These are phyloP conservation scores for Vitellaria paradoxa DNA, from an alignment of 179 eudicot genomes.

Conservation along the genomic window DNA sequence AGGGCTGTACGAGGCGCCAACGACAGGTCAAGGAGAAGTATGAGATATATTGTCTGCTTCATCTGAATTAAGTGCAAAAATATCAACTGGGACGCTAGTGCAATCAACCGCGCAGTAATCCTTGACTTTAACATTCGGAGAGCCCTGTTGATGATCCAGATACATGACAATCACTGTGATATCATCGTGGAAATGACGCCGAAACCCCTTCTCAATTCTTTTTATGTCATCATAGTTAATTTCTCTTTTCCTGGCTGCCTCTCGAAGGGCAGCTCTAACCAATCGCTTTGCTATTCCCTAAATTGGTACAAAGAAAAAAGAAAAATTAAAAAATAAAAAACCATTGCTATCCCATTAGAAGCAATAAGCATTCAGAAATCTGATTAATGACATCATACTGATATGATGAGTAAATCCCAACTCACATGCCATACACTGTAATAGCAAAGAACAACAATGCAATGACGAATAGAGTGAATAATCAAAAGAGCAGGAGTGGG, in stretches of 20 bases:
- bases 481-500: background rate
- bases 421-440: background rate
- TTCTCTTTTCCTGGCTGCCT: slow-evolving; percentile 46
- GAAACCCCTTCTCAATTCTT: slow-evolving; percentile 40
- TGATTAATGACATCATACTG: background rate
- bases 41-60: slow-evolving; percentile 5
- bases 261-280: slow-evolving; percentile 38
- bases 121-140: background rate
- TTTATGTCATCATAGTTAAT: slow-evolving; percentile 41
- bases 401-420: background rate
- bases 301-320: background rate
- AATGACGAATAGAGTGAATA: background rate
- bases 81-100: slow-evolving; percentile 43
- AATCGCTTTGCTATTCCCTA: slow-evolving; percentile 53
- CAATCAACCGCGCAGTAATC: slow-evolving; percentile 28
- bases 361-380: background rate
- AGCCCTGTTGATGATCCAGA: slow-evolving; percentile 32
- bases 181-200: slow-evolving; percentile 55
- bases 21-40: background rate
- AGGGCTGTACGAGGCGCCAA: background rate
- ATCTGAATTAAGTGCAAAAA: slow-evolving; percentile 29
- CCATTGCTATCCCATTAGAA: background rate
- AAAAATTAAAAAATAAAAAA: background rate
- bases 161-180: slow-evolving; percentile 50
- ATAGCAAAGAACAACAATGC: background rate